A percentile compares a stretch with the other conserved stretches of the same genome.
Conservation (phyloP, 768 basidiomycete species). For the Phlegmacium glaucopus region DNA sequence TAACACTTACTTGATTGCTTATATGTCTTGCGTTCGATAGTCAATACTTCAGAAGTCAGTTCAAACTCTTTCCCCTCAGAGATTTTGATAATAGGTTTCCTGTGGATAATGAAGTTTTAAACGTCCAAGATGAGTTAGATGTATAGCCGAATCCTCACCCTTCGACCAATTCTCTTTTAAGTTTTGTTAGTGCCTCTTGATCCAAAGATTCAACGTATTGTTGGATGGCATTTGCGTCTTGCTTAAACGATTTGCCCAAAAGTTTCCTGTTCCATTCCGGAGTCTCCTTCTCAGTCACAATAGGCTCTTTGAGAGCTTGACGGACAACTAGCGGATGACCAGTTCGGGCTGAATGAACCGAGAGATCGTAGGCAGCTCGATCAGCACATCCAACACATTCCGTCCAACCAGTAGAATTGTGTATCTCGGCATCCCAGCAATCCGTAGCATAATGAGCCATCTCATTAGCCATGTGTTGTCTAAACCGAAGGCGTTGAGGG, state of each 20-base stretch:
- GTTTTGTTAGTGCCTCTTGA: conserved; percentile 57
- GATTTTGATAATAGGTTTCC: conserved; percentile 51
- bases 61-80: conserved; percentile 65
- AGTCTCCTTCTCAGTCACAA: conserved; percentile 76
- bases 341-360: conserved; percentile 83
- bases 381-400: conserved; percentile 99
- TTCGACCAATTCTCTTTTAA: conserved; percentile 70
- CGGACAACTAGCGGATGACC: conserved; percentile 84
- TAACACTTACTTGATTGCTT: conserved; percentile 74
- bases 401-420: conserved; percentile 89
- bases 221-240: conserved; percentile 68
- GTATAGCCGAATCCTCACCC: conserved; percentile 48
- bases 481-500: conserved; percentile 79
- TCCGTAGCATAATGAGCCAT: conserved; percentile 99
- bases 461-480: conserved; percentile 98
- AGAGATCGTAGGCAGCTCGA: conserved; percentile 94
- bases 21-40: conserved; percentile 78
- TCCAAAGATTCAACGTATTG: conserved; percentile 62
- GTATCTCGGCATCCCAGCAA: conserved; percentile 99
- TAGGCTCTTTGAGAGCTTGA: conserved; percentile 81
- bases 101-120: conserved; percentile 21
- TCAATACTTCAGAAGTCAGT: conserved; percentile 70
- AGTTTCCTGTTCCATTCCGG: conserved; percentile 84
- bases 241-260: conserved; percentile 86
- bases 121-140: background rate